Conservation (phyloP, 2,329 filamentous ascomycete genomes). For the Ceratocystis diversiconidia region DNA sequence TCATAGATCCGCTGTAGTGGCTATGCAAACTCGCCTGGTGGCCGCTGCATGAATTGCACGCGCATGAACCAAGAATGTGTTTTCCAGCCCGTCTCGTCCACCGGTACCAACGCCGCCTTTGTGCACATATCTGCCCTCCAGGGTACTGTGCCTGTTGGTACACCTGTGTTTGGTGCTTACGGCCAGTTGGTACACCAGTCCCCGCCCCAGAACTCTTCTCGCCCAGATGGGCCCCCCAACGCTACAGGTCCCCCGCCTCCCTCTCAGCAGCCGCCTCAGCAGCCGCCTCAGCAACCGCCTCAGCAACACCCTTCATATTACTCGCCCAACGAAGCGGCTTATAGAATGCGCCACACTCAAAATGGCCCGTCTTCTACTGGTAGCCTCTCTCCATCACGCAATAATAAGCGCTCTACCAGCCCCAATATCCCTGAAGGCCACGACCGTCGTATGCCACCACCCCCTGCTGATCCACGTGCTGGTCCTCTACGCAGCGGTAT, state of each 20-base stretch:
- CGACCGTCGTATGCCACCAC: constrained; percentile 33
- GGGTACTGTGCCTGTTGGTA: constrained; percentile 43
- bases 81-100: constrained; percentile 44
- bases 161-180: constrained; percentile 35
- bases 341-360: constrained; percentile 21
- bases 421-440: constrained; percentile 29
- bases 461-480: constrained; percentile 33
- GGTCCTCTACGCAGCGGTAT: constrained; percentile 30
- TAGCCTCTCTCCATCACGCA: constrained; percentile 32
- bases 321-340: not conserved
- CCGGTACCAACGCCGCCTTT: constrained; percentile 39
- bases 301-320: not conserved
- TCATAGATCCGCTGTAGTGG: constrained; percentile 46
- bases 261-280: not conserved
- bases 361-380: constrained; percentile 29
- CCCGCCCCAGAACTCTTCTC: constrained; percentile 15
- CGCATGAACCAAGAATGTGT: constrained; percentile 49
- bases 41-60: constrained; percentile 47
- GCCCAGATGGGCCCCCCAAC: not conserved
- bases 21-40: constrained; percentile 43
- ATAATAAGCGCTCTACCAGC: constrained; percentile 31
- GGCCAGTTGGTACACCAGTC: constrained; percentile 18
- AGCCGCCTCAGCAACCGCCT: not conserved
- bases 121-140: constrained; percentile 44
- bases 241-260: not conserved